Conservation (phyloP, 768 basidiomycete species). For the Auricularia cornea region DNA sequence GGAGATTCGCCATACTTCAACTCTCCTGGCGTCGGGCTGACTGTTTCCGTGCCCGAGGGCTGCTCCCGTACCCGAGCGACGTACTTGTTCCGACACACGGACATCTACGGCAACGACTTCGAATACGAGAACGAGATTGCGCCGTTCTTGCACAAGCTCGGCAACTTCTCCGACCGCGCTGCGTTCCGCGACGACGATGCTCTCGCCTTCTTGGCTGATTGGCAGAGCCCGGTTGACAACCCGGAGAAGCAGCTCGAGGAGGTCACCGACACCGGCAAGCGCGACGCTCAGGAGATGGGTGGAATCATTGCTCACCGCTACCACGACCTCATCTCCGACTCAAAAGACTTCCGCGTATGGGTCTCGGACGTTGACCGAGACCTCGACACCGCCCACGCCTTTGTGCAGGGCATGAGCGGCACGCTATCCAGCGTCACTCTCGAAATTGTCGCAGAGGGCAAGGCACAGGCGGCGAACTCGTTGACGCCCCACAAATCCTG, state of each 20-base stretch:
- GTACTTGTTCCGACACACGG: background rate
- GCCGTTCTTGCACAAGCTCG: background rate
- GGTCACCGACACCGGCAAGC: background rate
- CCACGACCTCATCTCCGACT: background rate
- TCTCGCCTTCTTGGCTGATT: background rate
- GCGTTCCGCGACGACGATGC: background rate
- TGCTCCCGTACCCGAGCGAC: background rate
- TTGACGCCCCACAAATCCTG: background rate
- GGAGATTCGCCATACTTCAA: background rate
- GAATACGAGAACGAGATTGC: background rate
- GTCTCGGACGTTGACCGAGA: background rate
- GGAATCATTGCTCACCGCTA: background rate
- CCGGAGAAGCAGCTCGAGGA: background rate
- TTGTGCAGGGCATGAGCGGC: background rate
- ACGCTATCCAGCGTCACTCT: background rate
- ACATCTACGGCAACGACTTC: background rate
- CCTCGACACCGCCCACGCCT: background rate
- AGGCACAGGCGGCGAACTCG: background rate
- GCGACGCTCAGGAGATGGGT: background rate
- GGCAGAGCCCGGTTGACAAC: background rate
- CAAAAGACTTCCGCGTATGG: background rate
- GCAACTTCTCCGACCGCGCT: background rate
- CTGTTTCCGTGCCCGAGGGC: background rate
- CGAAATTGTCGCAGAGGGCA: background rate
- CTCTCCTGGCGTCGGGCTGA: background rate